Evolutionary conservation across 2,329 filamentous ascomycete species (phyloP).

Genomic region (Fusarium sp.): DNA sequence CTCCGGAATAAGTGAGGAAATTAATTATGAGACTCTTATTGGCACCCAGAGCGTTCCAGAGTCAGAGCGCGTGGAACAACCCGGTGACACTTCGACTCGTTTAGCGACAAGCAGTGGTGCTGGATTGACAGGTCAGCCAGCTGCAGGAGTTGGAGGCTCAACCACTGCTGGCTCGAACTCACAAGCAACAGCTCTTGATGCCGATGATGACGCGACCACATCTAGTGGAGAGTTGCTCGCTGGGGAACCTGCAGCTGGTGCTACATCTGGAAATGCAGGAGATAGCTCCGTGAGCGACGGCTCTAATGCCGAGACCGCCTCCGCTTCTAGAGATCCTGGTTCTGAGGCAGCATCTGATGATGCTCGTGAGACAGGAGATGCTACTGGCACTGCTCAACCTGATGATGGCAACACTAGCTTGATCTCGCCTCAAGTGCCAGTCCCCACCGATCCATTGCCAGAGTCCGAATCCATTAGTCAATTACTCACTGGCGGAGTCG

Average conservation of each 20-base stretch:
- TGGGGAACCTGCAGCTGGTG: neutral
- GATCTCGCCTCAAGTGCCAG: neutral
- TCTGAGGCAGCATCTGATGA: neutral
- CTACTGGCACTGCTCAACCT: neutral
- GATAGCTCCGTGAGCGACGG: neutral
- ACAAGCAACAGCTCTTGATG: fast-evolving
- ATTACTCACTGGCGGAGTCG: neutral
- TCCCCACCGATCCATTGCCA: neutral
- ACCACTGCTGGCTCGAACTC: neutral
- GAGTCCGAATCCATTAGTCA: neutral
- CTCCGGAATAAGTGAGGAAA: neutral
- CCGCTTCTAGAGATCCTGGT: neutral
- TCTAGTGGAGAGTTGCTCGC: neutral
- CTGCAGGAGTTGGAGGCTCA: neutral
- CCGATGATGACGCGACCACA: fast-evolving
- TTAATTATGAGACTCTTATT: neutral
- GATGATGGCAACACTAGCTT: neutral
- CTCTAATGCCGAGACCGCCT: neutral
- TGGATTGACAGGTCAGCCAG: neutral
- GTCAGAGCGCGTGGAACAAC: neutral
- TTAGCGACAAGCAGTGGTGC: neutral
- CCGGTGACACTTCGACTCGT: neutral
- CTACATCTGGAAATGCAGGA: fast-evolving
- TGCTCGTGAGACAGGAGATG: neutral
- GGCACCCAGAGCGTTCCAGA: slow-evolving; percentile 4